Percentiles rank a stretch among this genome's conserved stretches.
Evolutionary conservation across 2,329 filamentous ascomycete genomes (phyloP).

Genomic region (Lasiodiplodia citricola): DNA sequence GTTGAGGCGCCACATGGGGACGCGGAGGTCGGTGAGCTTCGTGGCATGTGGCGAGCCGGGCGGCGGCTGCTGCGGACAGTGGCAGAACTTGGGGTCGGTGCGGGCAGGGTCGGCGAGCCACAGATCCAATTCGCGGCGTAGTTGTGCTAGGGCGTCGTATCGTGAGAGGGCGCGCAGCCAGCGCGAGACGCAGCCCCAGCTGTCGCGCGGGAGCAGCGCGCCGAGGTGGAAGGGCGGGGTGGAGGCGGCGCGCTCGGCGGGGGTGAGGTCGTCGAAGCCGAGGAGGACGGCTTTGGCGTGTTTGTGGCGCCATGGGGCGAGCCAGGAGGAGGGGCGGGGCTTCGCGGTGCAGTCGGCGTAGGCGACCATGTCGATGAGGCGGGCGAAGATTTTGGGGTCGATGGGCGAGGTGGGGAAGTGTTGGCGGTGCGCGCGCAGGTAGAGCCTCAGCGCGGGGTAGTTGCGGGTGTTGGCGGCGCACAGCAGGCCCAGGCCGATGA

Average conservation of each 20-base stretch:
- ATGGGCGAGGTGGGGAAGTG: not conserved
- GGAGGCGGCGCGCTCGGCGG: not conserved
- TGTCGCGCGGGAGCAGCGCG: not conserved
- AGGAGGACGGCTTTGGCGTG: not conserved
- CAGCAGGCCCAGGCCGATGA: not conserved
- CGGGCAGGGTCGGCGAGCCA: not conserved
- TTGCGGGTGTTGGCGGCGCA: constrained; percentile 1
- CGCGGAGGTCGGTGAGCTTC: not conserved
- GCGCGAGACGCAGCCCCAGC: not conserved
- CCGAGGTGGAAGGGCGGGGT: not conserved
- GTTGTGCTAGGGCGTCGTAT: not conserved
- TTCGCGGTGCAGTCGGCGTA: not conserved
- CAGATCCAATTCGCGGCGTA: not conserved
- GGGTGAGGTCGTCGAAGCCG: not conserved
- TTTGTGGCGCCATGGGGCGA: not conserved
- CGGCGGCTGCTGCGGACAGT: not conserved
- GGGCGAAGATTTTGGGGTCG: not conserved
- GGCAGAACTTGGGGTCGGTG: not conserved
- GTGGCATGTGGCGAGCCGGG: too few species aligned
- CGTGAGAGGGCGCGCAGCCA: not conserved
- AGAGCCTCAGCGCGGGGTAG: not conserved
- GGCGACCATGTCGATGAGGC: not conserved
- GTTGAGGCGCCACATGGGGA: not conserved
- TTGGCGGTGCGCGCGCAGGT: not conserved
- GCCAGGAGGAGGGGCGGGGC: not conserved